A percentile compares a stretch with the other conserved stretches of the same genome.
These are phyloP conservation scores for Taphrina deformans DNA, from an alignment of 1,139 yeast genomes.

Conservation along the genomic window DNA sequence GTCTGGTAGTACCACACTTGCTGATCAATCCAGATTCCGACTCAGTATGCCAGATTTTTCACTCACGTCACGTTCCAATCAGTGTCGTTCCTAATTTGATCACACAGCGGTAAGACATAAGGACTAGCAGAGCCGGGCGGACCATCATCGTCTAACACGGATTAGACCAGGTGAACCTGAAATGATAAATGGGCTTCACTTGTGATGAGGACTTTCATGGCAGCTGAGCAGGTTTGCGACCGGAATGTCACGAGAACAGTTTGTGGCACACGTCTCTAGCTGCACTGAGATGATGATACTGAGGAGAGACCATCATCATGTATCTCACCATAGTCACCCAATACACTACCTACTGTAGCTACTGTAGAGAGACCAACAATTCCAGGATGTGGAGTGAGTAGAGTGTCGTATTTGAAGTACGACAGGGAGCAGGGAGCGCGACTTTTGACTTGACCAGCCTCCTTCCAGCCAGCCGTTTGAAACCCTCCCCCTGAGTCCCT, in stretches of 20 bases:
- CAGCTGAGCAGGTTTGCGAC: too few relatives aligned
- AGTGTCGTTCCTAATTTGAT: conserved; percentile 62
- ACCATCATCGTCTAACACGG: conserved; percentile 75
- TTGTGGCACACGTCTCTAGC: too few relatives aligned
- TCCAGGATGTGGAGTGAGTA: too few relatives aligned
- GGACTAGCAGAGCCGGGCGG: conserved; percentile 85
- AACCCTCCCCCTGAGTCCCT: neutral
- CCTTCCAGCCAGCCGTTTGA: neutral
- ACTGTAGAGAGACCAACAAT: too few relatives aligned
- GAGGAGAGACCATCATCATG: too few relatives aligned
- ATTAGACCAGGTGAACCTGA: neutral
- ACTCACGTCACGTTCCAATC: conserved; percentile 71
- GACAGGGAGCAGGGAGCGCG: neutral
- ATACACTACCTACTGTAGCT: too few relatives aligned
- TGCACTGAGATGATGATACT: too few relatives aligned
- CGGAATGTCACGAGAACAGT: too few relatives aligned
- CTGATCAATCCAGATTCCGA: neutral
- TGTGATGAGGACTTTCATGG: conserved; percentile 1
- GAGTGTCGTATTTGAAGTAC: neutral
- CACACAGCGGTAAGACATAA: conserved; percentile 76
- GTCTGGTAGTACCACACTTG: conserved; percentile 37
- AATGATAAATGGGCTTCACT: neutral
- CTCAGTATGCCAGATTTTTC: conserved; percentile 40
- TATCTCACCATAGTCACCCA: too few relatives aligned
- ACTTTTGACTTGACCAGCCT: neutral